phyloP scores from a whole-genome alignment of 163 green algal genomes.

The Botryococcus braunii region DNA sequence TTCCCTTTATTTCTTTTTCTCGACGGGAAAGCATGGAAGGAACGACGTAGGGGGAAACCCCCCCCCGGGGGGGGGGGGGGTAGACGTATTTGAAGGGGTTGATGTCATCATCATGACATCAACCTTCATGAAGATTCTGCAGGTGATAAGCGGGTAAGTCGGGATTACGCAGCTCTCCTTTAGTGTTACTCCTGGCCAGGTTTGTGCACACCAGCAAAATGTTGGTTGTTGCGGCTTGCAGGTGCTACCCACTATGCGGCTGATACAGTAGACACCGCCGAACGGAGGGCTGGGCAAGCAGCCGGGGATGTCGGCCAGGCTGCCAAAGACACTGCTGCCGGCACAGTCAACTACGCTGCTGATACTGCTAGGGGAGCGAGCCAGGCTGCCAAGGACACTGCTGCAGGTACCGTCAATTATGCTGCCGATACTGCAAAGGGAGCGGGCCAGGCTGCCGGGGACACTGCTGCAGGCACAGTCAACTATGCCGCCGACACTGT shows the following conservation, averaged over 20 bases:
- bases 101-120: no score
- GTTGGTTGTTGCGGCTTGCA: not conserved
- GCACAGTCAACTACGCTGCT: not conserved
- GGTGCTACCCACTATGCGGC: not conserved
- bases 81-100: no score
- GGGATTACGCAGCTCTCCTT: no score
- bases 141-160: no score
- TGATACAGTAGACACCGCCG: not conserved
- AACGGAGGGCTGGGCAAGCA: not conserved
- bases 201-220: no score
- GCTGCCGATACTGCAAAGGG: not conserved
- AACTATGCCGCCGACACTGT: not conserved
- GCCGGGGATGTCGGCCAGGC: not conserved
- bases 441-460: not conserved
- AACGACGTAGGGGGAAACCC: no score
- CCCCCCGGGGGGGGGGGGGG: no score
- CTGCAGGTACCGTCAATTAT: not conserved
- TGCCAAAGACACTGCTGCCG: not conserved
- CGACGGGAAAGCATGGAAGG: no score
- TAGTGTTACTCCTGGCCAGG: no score
- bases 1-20: no score
- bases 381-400: not conserved
- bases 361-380: not conserved
- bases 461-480: constrained; percentile 4
- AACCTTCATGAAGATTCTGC: no score